These are phyloP conservation scores for Gastrolobium villosum DNA, from an alignment of 306 rosid species.

Conservation along the genomic window DNA sequence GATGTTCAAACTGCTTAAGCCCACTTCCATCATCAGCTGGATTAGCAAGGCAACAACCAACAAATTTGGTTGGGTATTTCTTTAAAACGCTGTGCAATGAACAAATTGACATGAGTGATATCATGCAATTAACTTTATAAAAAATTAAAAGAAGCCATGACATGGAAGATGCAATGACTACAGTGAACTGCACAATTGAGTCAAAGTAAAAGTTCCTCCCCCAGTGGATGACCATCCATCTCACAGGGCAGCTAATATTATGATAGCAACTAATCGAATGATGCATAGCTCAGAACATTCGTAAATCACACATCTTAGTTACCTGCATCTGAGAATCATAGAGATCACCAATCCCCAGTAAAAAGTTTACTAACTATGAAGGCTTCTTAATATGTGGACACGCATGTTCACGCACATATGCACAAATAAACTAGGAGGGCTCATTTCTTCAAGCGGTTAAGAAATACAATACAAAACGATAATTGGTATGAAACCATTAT, in stretches of 20 bases:
- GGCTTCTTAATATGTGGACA: not conserved
- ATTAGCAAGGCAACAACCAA: slow-evolving; percentile 95
- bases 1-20: slow-evolving; percentile 74
- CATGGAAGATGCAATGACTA: slow-evolving; percentile 27
- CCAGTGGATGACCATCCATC: not conserved
- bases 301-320: slow-evolving; percentile 16
- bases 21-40: slow-evolving; percentile 90
- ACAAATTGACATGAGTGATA: slow-evolving; percentile 36
- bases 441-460: not conserved
- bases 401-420: too few relatives aligned
- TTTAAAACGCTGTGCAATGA: slow-evolving; percentile 72
- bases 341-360: not conserved
- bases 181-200: slow-evolving; percentile 7
- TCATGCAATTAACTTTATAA: not conserved
- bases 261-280: slow-evolving; percentile 16
- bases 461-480: slow-evolving; percentile 7
- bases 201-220: slow-evolving; percentile 13
- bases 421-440: not conserved
- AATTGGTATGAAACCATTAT: not conserved
- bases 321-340: not conserved
- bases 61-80: slow-evolving; percentile 81
- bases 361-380: not conserved
- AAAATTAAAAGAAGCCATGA: not conserved
- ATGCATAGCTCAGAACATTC: slow-evolving; percentile 15
- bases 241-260: slow-evolving; percentile 20